phyloP scores from a whole-genome alignment of 2,329 filamentous ascomycete species.

The Fusarium lyarnte region DNA sequence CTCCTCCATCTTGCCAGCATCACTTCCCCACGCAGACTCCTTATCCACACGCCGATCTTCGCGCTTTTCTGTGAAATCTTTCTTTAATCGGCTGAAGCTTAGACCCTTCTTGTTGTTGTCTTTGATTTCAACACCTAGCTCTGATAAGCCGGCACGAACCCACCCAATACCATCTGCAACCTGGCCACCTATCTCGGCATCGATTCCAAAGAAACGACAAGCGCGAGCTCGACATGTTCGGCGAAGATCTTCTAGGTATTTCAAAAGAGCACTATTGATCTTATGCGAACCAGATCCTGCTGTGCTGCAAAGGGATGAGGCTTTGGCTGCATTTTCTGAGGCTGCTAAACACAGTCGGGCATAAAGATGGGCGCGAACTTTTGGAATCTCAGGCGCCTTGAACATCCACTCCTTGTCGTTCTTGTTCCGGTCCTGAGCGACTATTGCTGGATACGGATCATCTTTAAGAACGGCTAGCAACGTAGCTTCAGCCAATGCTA shows the following conservation, averaged over 20 bases:
- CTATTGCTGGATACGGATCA: constrained; percentile 86
- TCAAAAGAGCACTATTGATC: constrained; percentile 72
- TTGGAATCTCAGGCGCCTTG: constrained; percentile 84
- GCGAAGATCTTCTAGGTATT: constrained; percentile 80
- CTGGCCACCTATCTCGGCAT: constrained; percentile 84
- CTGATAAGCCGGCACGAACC: constrained; percentile 79
- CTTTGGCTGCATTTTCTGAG: constrained; percentile 84
- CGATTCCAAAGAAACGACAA: constrained; percentile 89
- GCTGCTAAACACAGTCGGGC: constrained; percentile 88
- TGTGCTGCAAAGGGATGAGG: constrained; percentile 61
- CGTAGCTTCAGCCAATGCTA: constrained; percentile 88
- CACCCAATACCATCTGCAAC: constrained; percentile 88
- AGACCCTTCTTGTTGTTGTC: constrained; percentile 61
- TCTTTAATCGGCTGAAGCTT: constrained; percentile 73
- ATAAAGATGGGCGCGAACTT: constrained; percentile 88
- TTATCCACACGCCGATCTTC: constrained; percentile 84
- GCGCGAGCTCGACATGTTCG: constrained; percentile 83
- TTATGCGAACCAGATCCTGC: constrained; percentile 54
- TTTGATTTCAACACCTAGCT: constrained; percentile 72
- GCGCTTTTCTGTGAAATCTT: constrained; percentile 77
- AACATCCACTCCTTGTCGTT: constrained; percentile 97
- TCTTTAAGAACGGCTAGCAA: constrained; percentile 92
- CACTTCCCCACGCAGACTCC: constrained; percentile 77
- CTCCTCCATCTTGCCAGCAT: constrained; percentile 88
- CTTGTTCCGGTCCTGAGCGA: constrained; percentile 83